These are phyloP conservation scores for Tuber magnatum DNA, from an alignment of 495 filamentous ascomycete genomes.

Conservation along the genomic window DNA sequence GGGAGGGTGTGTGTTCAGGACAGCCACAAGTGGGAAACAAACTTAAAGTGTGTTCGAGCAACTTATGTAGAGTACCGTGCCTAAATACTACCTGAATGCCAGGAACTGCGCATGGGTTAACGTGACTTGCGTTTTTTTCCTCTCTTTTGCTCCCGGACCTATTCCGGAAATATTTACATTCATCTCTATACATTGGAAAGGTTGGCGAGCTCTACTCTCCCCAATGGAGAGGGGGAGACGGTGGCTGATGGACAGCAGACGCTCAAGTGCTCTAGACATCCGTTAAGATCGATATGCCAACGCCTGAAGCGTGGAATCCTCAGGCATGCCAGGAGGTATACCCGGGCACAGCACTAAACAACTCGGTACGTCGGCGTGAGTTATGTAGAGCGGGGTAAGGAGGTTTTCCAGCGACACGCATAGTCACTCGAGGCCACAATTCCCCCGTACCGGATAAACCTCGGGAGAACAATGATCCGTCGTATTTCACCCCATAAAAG, in stretches of 20 bases:
- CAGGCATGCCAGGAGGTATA: not conserved
- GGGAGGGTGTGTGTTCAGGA: not conserved
- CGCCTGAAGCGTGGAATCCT: not conserved
- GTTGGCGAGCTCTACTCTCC: not conserved
- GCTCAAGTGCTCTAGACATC: not conserved
- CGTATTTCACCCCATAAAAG: too few relatives aligned
- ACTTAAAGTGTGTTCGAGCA: not conserved
- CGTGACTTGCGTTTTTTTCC: not conserved
- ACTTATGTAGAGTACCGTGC: not conserved
- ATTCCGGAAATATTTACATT: not conserved
- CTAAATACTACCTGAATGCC: not conserved
- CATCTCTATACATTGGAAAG: not conserved
- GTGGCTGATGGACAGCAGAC: not conserved
- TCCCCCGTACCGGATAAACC: not conserved
- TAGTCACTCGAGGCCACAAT: not conserved
- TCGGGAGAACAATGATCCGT: not conserved
- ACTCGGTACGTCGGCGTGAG: not conserved
- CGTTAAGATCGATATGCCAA: not conserved
- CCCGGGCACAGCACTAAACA: not conserved
- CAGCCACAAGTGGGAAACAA: not conserved
- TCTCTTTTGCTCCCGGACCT: not conserved
- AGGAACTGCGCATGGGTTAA: not conserved
- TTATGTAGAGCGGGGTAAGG: not conserved
- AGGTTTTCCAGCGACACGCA: not conserved
- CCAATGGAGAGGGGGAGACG: not conserved